Evolutionary conservation across 139 green algal genomes (phyloP).

Genomic region (Parachlorella kessleri): DNA sequence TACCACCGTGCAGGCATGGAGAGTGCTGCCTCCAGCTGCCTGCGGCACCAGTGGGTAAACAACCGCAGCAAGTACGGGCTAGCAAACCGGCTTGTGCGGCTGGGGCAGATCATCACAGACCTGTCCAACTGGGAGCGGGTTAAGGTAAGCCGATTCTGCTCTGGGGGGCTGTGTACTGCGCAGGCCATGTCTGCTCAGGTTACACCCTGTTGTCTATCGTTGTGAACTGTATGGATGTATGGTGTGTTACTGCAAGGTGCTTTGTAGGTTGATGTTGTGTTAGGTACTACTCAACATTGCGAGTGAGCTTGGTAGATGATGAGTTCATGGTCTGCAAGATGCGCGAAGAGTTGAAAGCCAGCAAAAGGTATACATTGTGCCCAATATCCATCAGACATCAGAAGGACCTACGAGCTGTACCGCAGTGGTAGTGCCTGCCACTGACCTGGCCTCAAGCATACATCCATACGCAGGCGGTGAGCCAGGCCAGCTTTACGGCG

Average conservation of each 20-base stretch:
- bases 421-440: too few species aligned
- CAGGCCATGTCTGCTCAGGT: too few species aligned
- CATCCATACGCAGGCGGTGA: not conserved
- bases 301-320: not conserved
- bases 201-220: not conserved
- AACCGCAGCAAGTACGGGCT: conserved; percentile 6
- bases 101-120: conserved; percentile 55
- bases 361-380: too few species aligned
- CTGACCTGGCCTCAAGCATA: too few species aligned
- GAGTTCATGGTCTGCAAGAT: too few species aligned
- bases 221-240: conserved; percentile 10
- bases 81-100: conserved; percentile 30
- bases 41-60: conserved; percentile 4
- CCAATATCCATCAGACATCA: too few species aligned
- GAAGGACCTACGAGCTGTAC: too few species aligned
- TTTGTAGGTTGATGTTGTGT: conserved; percentile 5
- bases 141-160: conserved; percentile 14
- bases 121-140: conserved; percentile 54
- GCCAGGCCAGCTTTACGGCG: not conserved
- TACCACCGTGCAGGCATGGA: conserved; percentile 50
- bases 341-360: too few species aligned
- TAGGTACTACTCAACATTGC: not conserved
- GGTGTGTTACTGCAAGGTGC: conserved; percentile 11
- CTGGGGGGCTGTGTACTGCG: not conserved
- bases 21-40: conserved; percentile 12